phyloP scores from a whole-genome alignment of 129 eudicot species.

The Cynara cardunculus region DNA sequence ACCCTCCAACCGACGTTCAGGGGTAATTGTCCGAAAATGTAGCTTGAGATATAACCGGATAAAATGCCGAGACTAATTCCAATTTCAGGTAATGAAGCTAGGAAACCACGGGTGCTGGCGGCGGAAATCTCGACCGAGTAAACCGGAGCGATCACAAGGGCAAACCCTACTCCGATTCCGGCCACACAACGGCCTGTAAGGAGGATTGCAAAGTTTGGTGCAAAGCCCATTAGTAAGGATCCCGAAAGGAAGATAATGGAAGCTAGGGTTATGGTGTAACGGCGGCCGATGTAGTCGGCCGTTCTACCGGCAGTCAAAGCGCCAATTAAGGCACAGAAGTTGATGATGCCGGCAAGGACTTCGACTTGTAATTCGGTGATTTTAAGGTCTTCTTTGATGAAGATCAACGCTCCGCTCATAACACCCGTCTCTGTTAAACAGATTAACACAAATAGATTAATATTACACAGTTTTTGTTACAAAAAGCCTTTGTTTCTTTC shows the following conservation, averaged over 20 bases:
- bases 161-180: constrained; percentile 83
- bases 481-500: background rate
- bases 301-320: constrained; percentile 74
- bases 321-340: constrained; percentile 70
- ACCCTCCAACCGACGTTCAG: constrained; percentile 59
- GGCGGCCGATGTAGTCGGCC: constrained; percentile 69
- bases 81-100: constrained; percentile 68
- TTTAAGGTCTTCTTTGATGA: constrained; percentile 58
- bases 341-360: constrained; percentile 46
- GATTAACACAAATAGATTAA: background rate
- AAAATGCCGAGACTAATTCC: constrained; percentile 71
- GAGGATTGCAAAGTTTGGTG: constrained; percentile 50
- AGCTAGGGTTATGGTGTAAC: constrained; percentile 65
- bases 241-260: constrained; percentile 63
- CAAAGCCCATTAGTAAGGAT: constrained; percentile 68
- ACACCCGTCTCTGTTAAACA: constrained; percentile 70
- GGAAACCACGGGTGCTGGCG: constrained; percentile 47
- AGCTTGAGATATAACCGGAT: constrained; percentile 64
- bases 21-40: constrained; percentile 32
- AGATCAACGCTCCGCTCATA: constrained; percentile 83
- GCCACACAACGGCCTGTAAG: constrained; percentile 69
- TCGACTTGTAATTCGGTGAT: constrained; percentile 53
- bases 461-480: background rate
- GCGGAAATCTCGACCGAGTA: constrained; percentile 80
- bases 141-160: constrained; percentile 87